Evolutionary conservation across 2,329 filamentous ascomycete species (phyloP), one percentile per base, ranked within the genome.

Genomic region (Podosphaera xanthii): DNA sequence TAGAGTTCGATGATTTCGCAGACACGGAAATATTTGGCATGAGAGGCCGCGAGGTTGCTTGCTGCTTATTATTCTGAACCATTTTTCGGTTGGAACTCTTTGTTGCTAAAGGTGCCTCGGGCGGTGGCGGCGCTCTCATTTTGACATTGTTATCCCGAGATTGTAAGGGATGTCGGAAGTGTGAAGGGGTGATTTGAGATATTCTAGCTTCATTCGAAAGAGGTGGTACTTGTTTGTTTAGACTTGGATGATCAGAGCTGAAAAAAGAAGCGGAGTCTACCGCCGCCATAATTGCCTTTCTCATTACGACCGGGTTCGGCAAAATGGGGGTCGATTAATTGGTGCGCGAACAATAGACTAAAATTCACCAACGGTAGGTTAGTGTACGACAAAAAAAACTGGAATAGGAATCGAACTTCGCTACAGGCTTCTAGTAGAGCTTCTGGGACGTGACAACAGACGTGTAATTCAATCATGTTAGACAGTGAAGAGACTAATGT

Each of bases 1-100:
- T 69, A 67, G 77, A 78, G 62, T 71, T 72, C 49, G 73, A 72
- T 30, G 62, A 52, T 77, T 82, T 76, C 54, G 77, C 79, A 53
- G 80, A 74, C 63, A 83, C 77, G 70, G 76, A 78, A 66, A 89
- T 79, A 61, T 81, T 78, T 58, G 87, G 85, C 73, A 83, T 83
- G 67, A 84, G 76, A 76, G 76, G 63, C 72, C 75, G 67, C 67
- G 73, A 74, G 69, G 70, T 71, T 66, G 71, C 71, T 70, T 59
- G 58, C 73, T 73, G 71, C 72, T 75, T 77, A 71, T 78, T 75
- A 68, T 70, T 70, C 62, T 72, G 72, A 71, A 78, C 74, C 68
- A 74, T 69, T 58, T 67, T 69, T 42, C 64, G 61, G 63, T 65
- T 68, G 58, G 64, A 62, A 60, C 61, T 64, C 59, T 64, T 67